Evolutionary conservation across 2,329 filamentous ascomycete species (phyloP).

Genomic region (Fusarium newnesense): DNA sequence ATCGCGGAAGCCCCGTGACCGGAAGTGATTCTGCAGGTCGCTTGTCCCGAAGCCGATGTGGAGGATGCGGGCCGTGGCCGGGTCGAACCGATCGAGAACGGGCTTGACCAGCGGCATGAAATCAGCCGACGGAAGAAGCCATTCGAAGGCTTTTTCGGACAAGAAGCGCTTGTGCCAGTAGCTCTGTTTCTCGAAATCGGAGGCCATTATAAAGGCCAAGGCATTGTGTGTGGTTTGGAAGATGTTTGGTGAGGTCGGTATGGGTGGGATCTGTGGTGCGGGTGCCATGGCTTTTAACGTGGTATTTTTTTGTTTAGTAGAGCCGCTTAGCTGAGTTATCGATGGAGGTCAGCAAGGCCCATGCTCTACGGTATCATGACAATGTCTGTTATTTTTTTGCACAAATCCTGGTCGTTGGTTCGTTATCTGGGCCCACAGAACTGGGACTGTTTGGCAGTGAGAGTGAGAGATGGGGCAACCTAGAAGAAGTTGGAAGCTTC

Average conservation of each 20-base stretch:
- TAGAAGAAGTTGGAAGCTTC: constrained; percentile 13
- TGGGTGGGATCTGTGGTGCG: constrained; percentile 37
- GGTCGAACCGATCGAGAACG: constrained; percentile 45
- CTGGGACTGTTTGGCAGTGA: constrained; percentile 22
- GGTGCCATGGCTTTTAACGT: constrained; percentile 24
- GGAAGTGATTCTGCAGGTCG: constrained; percentile 60
- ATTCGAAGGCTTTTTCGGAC: constrained; percentile 59
- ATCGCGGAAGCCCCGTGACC: constrained; percentile 52
- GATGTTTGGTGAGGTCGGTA: constrained; percentile 26
- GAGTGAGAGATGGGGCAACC: constrained; percentile 11
- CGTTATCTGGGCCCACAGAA: constrained; percentile 30
- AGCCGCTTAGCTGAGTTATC: constrained; percentile 4
- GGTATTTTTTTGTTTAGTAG: constrained; percentile 16
- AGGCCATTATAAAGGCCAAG: constrained; percentile 37
- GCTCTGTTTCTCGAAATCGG: constrained; percentile 60
- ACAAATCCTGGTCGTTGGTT: constrained; percentile 23
- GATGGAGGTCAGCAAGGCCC: neutral
- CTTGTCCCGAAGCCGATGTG: constrained; percentile 62
- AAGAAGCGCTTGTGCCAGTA: constrained; percentile 62
- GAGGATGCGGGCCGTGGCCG: constrained; percentile 50
- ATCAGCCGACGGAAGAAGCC: constrained; percentile 55
- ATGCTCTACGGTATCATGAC: constrained; percentile 23
- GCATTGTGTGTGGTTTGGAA: constrained; percentile 12
- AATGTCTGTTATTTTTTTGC: constrained; percentile 17
- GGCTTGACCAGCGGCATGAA: constrained; percentile 56